Percentiles rank a stretch among this genome's conserved stretches.
phyloP scores from a whole-genome alignment of 352 stramenopile species.

The Globisporangium camurandrum region DNA sequence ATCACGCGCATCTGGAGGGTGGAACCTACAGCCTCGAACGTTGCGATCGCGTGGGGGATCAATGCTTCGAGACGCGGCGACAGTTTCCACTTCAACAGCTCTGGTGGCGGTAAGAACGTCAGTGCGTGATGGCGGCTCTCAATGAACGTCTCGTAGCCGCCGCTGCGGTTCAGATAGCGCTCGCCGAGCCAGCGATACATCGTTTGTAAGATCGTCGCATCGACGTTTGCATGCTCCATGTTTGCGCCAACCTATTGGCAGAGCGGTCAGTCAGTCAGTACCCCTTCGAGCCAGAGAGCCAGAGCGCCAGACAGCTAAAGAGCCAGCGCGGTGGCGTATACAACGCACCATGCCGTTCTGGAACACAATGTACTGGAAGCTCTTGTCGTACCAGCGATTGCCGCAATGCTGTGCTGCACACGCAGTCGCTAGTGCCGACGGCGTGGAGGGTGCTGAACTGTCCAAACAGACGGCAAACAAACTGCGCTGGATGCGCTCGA shows the following conservation, averaged over 20 bases:
- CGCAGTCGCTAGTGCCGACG: constrained; percentile 39
- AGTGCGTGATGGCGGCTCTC: constrained; percentile 46
- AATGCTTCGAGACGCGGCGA: constrained; percentile 18
- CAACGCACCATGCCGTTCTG: constrained; percentile 83
- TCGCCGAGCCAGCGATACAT: constrained; percentile 58
- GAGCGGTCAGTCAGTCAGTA: background rate
- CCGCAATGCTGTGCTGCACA: constrained; percentile 44
- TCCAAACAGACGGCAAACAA: constrained; percentile 89
- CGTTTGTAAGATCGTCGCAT: constrained; percentile 82
- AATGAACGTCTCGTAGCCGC: constrained; percentile 57
- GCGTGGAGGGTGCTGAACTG: constrained; percentile 29
- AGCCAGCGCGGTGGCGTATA: too few relatives aligned
- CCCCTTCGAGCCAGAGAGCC: too few relatives aligned
- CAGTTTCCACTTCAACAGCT: constrained; percentile 50
- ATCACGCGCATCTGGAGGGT: constrained; percentile 77
- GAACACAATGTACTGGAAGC: constrained; percentile 91
- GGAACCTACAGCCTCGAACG: constrained; percentile 63
- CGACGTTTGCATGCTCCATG: constrained; percentile 94
- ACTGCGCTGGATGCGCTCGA: constrained; percentile 84
- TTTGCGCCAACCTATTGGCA: constrained; percentile 67
- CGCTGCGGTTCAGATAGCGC: constrained; percentile 54
- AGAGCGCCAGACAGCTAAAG: too few relatives aligned
- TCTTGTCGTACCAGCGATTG: constrained; percentile 97
- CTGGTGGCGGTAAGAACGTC: constrained; percentile 44
- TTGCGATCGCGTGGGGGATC: constrained; percentile 44